Base-by-base conservation (phyloP, 2,329 filamentous ascomycete species). In the Fonsecaea monophora region DNA sequence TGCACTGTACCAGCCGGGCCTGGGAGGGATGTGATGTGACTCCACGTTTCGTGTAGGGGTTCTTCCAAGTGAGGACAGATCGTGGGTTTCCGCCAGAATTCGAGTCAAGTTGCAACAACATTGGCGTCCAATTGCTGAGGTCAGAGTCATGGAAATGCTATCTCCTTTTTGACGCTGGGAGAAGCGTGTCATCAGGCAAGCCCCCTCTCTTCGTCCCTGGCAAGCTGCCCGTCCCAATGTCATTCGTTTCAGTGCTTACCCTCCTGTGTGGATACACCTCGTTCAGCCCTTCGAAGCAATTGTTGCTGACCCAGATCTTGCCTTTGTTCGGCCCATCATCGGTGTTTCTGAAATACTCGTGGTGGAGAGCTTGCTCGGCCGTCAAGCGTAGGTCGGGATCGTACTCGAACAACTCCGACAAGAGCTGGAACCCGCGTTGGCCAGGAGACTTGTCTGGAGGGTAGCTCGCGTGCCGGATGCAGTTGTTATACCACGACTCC, bases 201-300 rank as follows among this genome's bases (percentile, higher is more conserved):
- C 91, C 94, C 70, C 90, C 94, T 67, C 94, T 84, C 81, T 98
- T 98, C 0, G 94, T 97, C 0, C 94, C 95, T 0, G 94, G 92
- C 40, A 97, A 79, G 77, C 92, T 96, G 53, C 90, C 89, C 0
- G 92, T 94, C n/a, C 92, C 85, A 64, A 98, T 97, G 78, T 98
- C 95, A 73, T 97, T 96, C 76, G 97, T 93, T 75, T 99, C 95
- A 74, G 96, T 90, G 73, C 91, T 97, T 48, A 99, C 94, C 57
- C 94, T 87, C 7, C 95, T 86, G 75, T 93, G 89, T 0, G 95
- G 95, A 77, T 99, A 99, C 74, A 95, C 92, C 69, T 88, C 88
- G 78, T 92, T 92, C 60, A 93, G 85, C 0, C 94, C 93, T 74
- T 97, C 92, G 73, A 99, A 99, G 75, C 93, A 97, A 76, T 96